Evolutionary conservation across 257 asterid genomes (phyloP).

Genomic region (Solanum habrochaites): DNA sequence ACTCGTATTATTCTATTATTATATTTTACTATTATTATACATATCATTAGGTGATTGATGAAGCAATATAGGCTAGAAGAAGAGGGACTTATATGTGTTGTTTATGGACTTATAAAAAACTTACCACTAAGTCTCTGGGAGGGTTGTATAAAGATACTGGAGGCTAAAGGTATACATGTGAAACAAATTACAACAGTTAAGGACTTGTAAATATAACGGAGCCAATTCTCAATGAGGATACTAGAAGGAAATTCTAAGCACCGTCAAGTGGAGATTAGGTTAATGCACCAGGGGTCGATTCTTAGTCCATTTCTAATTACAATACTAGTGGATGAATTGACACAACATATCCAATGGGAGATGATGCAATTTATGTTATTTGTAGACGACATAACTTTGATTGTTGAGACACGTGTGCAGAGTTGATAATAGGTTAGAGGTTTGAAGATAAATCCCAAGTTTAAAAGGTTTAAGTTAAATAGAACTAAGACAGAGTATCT

Average conservation of each 20-base stretch:
- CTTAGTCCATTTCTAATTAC: not conserved
- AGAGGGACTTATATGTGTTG: not conserved
- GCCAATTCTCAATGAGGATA: not conserved
- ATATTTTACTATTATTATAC: not conserved
- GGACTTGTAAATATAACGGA: not conserved
- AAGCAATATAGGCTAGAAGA: not conserved
- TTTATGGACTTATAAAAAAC: not conserved
- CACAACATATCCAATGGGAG: not conserved
- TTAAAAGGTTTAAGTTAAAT: not conserved
- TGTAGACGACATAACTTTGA: not conserved
- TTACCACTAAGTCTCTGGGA: not conserved
- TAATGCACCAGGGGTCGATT: not conserved
- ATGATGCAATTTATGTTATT: not conserved
- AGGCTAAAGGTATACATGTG: not conserved
- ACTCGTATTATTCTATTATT: not conserved
- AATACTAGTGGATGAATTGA: not conserved
- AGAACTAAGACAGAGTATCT: not conserved
- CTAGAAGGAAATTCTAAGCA: not conserved
- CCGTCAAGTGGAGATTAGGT: not conserved
- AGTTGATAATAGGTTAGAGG: not conserved
- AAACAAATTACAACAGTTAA: not conserved
- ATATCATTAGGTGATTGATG: not conserved
- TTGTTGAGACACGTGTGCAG: not conserved
- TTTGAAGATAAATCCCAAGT: not conserved
- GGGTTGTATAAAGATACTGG: not conserved